Conservation (phyloP, 768 basidiomycete species). For the Pleurotus salmoneostramineus region DNA sequence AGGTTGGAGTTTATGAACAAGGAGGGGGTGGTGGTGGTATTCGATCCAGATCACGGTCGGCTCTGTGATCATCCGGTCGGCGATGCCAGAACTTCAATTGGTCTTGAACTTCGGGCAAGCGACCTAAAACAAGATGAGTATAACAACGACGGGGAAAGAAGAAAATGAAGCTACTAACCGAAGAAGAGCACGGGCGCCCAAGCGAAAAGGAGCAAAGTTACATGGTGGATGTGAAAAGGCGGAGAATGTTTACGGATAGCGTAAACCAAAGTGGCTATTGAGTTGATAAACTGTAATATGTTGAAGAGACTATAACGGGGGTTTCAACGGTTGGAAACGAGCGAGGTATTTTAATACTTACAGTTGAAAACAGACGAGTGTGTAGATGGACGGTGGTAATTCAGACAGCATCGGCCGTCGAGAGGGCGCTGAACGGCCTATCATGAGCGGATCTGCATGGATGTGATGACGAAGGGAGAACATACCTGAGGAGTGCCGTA, state of each 20-base stretch:
- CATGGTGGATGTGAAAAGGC: constrained; percentile 62
- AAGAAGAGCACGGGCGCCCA: constrained; percentile 60
- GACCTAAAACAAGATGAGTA: background rate
- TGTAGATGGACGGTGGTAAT: constrained; percentile 43
- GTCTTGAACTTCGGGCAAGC: background rate
- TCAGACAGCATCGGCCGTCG: constrained; percentile 23
- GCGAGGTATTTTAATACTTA: constrained; percentile 19
- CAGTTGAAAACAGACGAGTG: constrained; percentile 55
- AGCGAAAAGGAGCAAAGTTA: constrained; percentile 52
- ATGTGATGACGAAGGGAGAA: background rate
- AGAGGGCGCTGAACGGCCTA: constrained; percentile 14
- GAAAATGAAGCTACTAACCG: constrained; percentile 26
- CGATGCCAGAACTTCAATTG: background rate
- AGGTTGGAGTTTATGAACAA: background rate
- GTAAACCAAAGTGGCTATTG: constrained; percentile 50
- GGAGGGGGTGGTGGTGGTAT: background rate
- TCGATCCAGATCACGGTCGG: background rate
- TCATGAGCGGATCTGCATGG: constrained; percentile 2
- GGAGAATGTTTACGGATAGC: constrained; percentile 35
- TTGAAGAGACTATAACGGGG: constrained; percentile 28
- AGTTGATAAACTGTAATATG: constrained; percentile 41
- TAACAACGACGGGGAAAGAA: background rate
- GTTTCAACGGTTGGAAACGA: background rate
- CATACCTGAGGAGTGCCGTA: constrained; percentile 8
- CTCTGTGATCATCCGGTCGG: background rate